Conservation (phyloP, 768 basidiomycete species). For the Boletus rubescentipes region DNA sequence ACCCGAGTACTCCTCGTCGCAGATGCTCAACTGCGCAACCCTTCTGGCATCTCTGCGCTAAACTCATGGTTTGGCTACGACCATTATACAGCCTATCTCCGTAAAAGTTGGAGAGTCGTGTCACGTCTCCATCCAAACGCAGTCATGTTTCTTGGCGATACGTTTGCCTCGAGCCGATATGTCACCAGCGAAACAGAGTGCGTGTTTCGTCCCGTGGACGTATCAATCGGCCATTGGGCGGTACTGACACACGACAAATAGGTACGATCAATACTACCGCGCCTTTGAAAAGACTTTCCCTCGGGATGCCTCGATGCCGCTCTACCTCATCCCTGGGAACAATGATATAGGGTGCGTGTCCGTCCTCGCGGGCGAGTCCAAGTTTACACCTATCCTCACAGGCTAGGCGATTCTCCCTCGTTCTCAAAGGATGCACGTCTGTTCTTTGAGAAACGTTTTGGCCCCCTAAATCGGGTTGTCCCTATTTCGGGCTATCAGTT, state of each 20-base stretch:
- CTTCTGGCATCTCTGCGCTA: slow-evolving; percentile 31
- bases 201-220: slow-evolving; percentile 39
- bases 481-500: slow-evolving; percentile 69
- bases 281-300: slow-evolving; percentile 66
- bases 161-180: slow-evolving; percentile 64
- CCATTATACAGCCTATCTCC: slow-evolving; percentile 56
- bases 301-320: slow-evolving; percentile 36
- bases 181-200: slow-evolving; percentile 51
- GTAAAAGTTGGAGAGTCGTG: slow-evolving; percentile 68
- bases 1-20: slow-evolving; percentile 67
- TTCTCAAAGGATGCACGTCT: slow-evolving; percentile 54
- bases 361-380: neutral
- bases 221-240: neutral
- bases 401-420: slow-evolving; percentile 53
- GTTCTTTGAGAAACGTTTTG: slow-evolving; percentile 63
- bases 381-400: slow-evolving; percentile 22
- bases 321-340: slow-evolving; percentile 76
- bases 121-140: slow-evolving; percentile 56
- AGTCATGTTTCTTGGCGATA: slow-evolving; percentile 78
- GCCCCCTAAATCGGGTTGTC: slow-evolving; percentile 62
- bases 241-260: slow-evolving; percentile 29
- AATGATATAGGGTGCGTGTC: slow-evolving; percentile 66
- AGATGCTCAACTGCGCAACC: slow-evolving; percentile 60
- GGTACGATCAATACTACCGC: slow-evolving; percentile 58
- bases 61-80: slow-evolving; percentile 43